Base-by-base conservation (phyloP, 73 alveolate genomes). In the Stentor coeruleus region DNA sequence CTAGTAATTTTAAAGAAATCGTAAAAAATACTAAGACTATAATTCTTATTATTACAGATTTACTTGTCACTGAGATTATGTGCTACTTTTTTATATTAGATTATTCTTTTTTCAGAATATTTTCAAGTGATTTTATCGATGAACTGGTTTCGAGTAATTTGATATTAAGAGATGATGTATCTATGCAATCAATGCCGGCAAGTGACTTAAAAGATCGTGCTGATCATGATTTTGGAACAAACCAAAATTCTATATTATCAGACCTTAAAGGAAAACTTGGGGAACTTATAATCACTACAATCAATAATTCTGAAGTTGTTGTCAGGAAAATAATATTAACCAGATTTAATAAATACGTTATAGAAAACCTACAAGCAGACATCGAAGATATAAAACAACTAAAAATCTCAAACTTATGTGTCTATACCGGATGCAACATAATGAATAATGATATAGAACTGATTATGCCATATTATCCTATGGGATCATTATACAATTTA, bases 121-220 rank as follows among this genome's bases (percentile, higher is more conserved):
- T 66, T 66, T 66, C 79, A 66, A 28, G 14, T 20, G 79, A 66
- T 28, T n/a, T n/a, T n/a, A 49, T 49, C 66, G 66, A 49, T 49
- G 66, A 49, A 11, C 20, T 49, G 6, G 28, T 20, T 49, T 11
- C 28, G 20, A 11, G 6, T 11, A 6, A 6, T 49, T 20, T 49
- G 6, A 49, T 49, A 11, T 6, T 11, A 49, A 6, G 28, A 11
- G 6, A 11, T 6, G 20, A 6, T 49, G 28, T 20, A 11, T 6
- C 20, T 49, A 20, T 11, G 28, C 20, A 49, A 11, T 6, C 66
- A 11, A 20, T 20, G 6, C 66, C 66, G 6, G 20, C 6, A 20
- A 49, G 6, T 6, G 66, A 49, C 20, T 49, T 49, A 20, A 49
- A 49, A 11, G 20, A 11, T 20, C 6, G 66, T 6, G 66, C 20